Conservation (phyloP, 192 early-diverging fungal species). For the Geranomyces michiganensis region DNA sequence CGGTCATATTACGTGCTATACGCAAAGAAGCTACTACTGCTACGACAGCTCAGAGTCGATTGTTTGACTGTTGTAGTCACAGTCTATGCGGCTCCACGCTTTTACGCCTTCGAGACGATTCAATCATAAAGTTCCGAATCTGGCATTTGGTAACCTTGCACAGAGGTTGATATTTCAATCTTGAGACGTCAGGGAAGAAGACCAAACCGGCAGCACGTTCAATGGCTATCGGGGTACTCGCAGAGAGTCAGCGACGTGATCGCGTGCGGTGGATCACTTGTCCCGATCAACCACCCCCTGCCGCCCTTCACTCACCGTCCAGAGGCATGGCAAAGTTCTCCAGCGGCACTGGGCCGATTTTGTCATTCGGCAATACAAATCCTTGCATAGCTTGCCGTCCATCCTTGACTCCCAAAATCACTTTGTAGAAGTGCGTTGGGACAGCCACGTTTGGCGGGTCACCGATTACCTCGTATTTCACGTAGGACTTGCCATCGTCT, state of each 20-base stretch:
- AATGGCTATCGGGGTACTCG: conserved; percentile 30
- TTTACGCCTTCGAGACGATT: background rate
- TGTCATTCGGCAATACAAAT: conserved; percentile 85
- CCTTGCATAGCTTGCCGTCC: conserved; percentile 56
- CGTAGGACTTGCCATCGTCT: conserved; percentile 56
- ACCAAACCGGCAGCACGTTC: conserved; percentile 50
- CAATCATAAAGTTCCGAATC: conserved; percentile 1
- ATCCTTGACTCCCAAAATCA: conserved; percentile 69
- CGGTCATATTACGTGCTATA: no score
- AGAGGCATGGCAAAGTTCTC: conserved; percentile 71
- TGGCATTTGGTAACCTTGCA: conserved; percentile 22
- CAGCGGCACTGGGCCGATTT: conserved; percentile 70
- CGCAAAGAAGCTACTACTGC: no score
- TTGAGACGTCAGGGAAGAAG: conserved; percentile 38
- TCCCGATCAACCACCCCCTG: background rate
- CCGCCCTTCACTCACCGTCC: conserved; percentile 56
- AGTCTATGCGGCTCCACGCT: no score
- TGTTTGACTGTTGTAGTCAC: no score
- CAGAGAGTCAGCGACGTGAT: conserved; percentile 17
- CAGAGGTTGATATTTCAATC: conserved; percentile 27
- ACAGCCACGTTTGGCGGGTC: conserved; percentile 84
- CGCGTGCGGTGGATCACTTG: conserved; percentile 54
- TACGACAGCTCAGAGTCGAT: no score
- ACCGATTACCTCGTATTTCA: conserved; percentile 89
- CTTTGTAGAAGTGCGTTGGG: conserved; percentile 94